A percentile compares a stretch with the other conserved stretches of the same genome.
Evolutionary conservation across 176 grass and related monocot species (phyloP).

Genomic region (Tillandsia fasciculata): DNA sequence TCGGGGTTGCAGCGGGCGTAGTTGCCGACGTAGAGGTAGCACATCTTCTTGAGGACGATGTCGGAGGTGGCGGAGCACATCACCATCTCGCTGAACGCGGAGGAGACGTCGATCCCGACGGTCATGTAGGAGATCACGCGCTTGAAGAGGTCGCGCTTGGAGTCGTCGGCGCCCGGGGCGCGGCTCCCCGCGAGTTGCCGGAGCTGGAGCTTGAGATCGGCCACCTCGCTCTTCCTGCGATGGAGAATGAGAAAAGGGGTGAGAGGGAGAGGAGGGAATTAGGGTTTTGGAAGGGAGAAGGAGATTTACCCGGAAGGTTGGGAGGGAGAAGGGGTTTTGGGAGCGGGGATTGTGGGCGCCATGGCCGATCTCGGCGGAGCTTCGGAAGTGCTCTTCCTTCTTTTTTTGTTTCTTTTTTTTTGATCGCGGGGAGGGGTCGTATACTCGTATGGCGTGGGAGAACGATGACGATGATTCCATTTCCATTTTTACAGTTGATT

Average conservation of each 20-base stretch:
- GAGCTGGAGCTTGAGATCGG: conserved; percentile 96
- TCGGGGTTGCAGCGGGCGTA: conserved; percentile 84
- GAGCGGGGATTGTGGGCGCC: conserved; percentile 46
- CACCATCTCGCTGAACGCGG: conserved; percentile 97
- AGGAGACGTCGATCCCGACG: conserved; percentile 89
- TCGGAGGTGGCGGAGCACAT: conserved; percentile 98
- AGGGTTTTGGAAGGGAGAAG: conserved; percentile 75
- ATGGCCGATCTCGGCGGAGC: conserved; percentile 35
- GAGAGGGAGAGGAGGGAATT: not conserved
- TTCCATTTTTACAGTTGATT: no score
- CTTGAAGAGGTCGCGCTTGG: conserved; percentile 87
- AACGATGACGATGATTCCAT: not conserved
- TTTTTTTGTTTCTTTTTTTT: not conserved
- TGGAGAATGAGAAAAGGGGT: not conserved
- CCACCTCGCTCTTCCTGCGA: conserved; percentile 88
- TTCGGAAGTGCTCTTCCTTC: conserved; percentile 1
- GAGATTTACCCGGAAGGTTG: conserved; percentile 53
- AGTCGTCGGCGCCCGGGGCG: conserved; percentile 67
- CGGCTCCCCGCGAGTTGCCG: conserved; percentile 83
- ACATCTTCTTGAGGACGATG: conserved; percentile 98
- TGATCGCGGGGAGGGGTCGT: conserved; percentile 26
- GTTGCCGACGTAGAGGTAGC: conserved; percentile 94
- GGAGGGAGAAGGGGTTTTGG: conserved; percentile 28
- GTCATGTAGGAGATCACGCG: conserved; percentile 99
- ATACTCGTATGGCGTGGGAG: not conserved